Evolutionary conservation across 2,329 filamentous ascomycete species (phyloP), one percentile per base, ranked within the genome.

Genomic region (Teratosphaeria nubilosa): DNA sequence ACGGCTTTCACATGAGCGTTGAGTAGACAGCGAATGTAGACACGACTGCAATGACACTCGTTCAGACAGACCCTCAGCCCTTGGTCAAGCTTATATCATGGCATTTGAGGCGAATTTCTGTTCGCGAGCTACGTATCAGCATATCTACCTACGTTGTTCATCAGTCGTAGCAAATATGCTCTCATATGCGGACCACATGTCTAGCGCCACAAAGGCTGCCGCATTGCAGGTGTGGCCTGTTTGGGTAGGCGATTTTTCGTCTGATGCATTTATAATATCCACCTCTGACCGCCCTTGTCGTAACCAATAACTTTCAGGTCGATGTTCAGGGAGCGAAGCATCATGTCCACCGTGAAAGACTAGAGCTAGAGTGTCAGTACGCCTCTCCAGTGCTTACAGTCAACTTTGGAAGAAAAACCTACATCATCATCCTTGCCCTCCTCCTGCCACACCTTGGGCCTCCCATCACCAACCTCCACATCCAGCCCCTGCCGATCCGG

Each of bases 261-360:
- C n/a, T 20, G 41, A 7, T 7, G 27, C 27, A 30, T 30, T 48
- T 16, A 48, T 48, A 22, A 2, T 3, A 78, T 72, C 85, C 85
- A 88, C 67, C 75, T 74, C 68, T 86, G 81, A 56, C 73, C 70
- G 13, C 75, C 70, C 59, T 77, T 76, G 69, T 86, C 83, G 68
- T 81, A 87, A 5, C 85, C 85, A 62, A 88, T 85, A n/a, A 81
- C 67, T 54, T 78, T 73, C 4, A 82, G 71, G 57, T 86, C 83
- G 58, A 88, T 80, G 65, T 86, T 85, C 59, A 88, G 73, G 31
- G 79, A 82, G 63, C 79, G 80, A 16, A 88, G 76, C 85, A 88
- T 87, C 78, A 82, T 83, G 53, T 81, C 83, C 80, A 88, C 86
- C 13, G 83, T 86, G 65, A 87, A 87, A 13, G 79, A 80, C 83